Conservation (phyloP, 2,329 filamentous ascomycete genomes). For the Rutstroemia sp. region DNA sequence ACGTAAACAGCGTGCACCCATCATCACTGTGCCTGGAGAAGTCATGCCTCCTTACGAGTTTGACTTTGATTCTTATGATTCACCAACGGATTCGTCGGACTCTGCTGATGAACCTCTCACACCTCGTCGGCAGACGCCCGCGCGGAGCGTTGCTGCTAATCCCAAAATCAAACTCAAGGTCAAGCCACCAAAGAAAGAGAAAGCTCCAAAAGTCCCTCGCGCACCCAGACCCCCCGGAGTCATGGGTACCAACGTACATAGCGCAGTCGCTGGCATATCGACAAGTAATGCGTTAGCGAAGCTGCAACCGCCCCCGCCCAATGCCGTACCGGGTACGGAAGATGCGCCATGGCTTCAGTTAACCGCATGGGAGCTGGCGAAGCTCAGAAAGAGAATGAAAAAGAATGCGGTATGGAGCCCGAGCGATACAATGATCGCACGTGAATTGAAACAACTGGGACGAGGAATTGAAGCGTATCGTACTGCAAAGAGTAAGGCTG, state of each 20-base stretch:
- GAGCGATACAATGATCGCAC: conserved; percentile 77
- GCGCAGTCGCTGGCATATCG: conserved; percentile 30
- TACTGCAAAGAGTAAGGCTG: conserved; percentile 55
- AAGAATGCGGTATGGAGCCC: conserved; percentile 84
- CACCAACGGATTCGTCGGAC: conserved; percentile 20
- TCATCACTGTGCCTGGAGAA: conserved; percentile 59
- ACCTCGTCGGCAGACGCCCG: conserved; percentile 19
- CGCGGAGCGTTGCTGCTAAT: conserved; percentile 11
- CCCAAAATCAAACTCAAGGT: conserved; percentile 27
- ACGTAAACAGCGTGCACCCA: conserved; percentile 36
- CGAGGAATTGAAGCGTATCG: conserved; percentile 57
- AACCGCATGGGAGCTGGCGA: conserved; percentile 56
- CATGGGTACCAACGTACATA: conserved; percentile 31
- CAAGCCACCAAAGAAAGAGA: conserved; percentile 20
- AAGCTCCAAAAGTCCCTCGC: conserved; percentile 22
- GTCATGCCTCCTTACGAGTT: conserved; percentile 59
- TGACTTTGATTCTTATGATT: conserved; percentile 50
- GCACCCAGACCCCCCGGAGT: conserved; percentile 26
- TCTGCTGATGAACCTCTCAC: conserved; percentile 30
- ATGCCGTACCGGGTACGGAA: conserved; percentile 49
- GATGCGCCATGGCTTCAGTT: conserved; percentile 61
- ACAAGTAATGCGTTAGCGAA: conserved; percentile 30
- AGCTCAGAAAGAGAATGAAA: conserved; percentile 79
- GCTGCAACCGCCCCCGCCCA: conserved; percentile 50
- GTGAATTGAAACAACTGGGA: conserved; percentile 65